Conservation (phyloP, 192 early-diverging fungal species). For the Linnemannia elongata region DNA sequence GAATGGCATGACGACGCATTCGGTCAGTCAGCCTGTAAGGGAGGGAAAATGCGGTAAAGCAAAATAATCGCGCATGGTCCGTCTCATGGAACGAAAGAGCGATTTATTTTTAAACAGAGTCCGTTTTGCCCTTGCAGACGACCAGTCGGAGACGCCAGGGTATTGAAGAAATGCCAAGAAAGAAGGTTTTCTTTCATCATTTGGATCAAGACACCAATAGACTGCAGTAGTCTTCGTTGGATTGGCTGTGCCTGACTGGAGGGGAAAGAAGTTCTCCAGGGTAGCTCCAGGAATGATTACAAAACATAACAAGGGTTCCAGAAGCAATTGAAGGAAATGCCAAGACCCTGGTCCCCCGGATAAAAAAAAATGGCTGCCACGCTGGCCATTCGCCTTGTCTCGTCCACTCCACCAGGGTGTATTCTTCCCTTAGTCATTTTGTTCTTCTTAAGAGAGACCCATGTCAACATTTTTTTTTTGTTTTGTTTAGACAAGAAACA, state of each 20-base stretch:
- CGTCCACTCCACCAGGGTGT: background rate
- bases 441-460: background rate
- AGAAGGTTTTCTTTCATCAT: background rate
- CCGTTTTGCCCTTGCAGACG: slow-evolving; percentile 5
- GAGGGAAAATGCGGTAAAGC: background rate
- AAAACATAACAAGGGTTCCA: background rate
- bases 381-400: background rate
- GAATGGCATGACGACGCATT: background rate
- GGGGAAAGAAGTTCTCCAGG: too few species aligned
- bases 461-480: background rate
- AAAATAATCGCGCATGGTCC: slow-evolving; percentile 2
- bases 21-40: background rate
- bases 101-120: background rate
- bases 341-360: background rate
- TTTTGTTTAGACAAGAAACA: background rate
- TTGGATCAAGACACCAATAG: background rate
- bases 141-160: background rate
- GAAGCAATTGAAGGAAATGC: slow-evolving; percentile 5
- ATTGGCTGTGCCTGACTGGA: background rate
- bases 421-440: background rate
- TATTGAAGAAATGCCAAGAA: background rate
- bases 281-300: background rate
- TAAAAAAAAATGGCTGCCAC: background rate
- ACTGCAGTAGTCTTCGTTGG: background rate
- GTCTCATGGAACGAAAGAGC: background rate